phyloP scores from a whole-genome alignment of 768 basidiomycete species.

The Pleurotus djamor region DNA sequence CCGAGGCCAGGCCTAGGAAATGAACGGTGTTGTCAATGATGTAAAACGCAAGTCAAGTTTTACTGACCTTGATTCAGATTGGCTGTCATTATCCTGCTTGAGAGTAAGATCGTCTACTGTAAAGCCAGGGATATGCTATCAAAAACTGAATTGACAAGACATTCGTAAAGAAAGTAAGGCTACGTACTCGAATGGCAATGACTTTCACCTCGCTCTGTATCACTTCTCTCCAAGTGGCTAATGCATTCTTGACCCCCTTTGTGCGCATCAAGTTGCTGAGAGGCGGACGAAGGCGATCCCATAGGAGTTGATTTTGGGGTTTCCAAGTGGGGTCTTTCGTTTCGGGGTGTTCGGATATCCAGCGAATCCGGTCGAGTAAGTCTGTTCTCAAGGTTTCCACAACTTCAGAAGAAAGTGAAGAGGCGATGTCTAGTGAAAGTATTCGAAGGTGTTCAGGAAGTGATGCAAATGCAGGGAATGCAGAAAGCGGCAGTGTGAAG shows the following conservation, averaged over 20 bases:
- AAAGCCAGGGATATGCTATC: slow-evolving; percentile 43
- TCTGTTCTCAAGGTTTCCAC: slow-evolving; percentile 70
- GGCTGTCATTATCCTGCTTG: neutral
- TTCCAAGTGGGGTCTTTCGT: slow-evolving; percentile 10
- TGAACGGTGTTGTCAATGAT: slow-evolving; percentile 3
- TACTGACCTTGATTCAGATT: neutral
- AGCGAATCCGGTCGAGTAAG: slow-evolving; percentile 50
- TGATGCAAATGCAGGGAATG: slow-evolving; percentile 68
- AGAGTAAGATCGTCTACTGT: slow-evolving; percentile 42
- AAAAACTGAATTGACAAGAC: neutral
- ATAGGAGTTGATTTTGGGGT: slow-evolving; percentile 42
- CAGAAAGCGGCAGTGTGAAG: slow-evolving; percentile 58
- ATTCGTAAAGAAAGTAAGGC: neutral
- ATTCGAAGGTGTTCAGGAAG: slow-evolving; percentile 73
- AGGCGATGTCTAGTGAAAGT: slow-evolving; percentile 73
- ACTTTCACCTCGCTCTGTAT: slow-evolving; percentile 59
- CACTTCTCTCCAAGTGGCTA: slow-evolving; percentile 67
- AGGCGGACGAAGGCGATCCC: slow-evolving; percentile 68
- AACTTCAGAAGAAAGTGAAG: slow-evolving; percentile 75
- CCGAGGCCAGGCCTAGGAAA: slow-evolving; percentile 40
- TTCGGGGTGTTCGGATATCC: slow-evolving; percentile 13
- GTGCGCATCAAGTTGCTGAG: slow-evolving; percentile 78
- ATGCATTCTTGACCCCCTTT: slow-evolving; percentile 65
- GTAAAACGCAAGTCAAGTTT: neutral
- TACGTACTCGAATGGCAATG: slow-evolving; percentile 58